Evolutionary conservation across 73 alveolate species (phyloP).

Genomic region (Paramecium tetraurelia): DNA sequence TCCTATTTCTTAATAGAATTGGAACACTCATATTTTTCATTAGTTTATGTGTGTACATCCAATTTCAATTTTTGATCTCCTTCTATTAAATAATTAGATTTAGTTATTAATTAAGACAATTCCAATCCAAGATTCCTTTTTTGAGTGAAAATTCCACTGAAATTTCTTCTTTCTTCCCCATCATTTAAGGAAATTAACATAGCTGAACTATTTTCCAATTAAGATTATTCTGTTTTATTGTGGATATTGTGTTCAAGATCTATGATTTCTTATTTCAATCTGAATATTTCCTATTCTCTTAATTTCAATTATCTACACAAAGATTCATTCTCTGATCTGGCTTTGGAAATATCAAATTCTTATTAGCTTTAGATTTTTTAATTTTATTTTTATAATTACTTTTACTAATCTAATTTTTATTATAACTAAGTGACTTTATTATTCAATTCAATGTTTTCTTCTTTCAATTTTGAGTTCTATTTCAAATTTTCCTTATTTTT

Average conservation of each 20-base stretch:
- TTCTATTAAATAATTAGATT: not conserved
- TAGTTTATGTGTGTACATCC: conserved; percentile 35
- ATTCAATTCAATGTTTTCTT: not conserved
- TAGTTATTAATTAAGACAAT: not conserved
- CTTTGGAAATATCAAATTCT: conserved; percentile 23
- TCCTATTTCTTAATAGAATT: not conserved
- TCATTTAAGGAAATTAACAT: not conserved
- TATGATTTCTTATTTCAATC: not conserved
- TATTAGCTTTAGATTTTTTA: not conserved
- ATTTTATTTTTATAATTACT: not conserved
- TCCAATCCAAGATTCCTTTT: conserved; percentile 33
- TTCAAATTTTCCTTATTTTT: not conserved
- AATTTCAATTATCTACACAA: not conserved
- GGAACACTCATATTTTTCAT: not conserved
- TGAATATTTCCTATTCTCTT: conserved; percentile 29
- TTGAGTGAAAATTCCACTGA: conserved; percentile 22
- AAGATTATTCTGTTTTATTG: conserved; percentile 15
- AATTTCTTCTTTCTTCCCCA: conserved; percentile 37
- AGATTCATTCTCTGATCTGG: conserved; percentile 37
- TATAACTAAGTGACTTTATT: not conserved
- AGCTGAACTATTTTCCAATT: conserved; percentile 28
- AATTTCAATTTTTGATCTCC: not conserved
- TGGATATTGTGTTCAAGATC: not conserved
- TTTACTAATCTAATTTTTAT: not conserved
- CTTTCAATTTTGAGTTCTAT: not conserved